These are phyloP conservation scores for Fistulifera solaris DNA, from an alignment of 108 stramenopile species.

Conservation along the genomic window DNA sequence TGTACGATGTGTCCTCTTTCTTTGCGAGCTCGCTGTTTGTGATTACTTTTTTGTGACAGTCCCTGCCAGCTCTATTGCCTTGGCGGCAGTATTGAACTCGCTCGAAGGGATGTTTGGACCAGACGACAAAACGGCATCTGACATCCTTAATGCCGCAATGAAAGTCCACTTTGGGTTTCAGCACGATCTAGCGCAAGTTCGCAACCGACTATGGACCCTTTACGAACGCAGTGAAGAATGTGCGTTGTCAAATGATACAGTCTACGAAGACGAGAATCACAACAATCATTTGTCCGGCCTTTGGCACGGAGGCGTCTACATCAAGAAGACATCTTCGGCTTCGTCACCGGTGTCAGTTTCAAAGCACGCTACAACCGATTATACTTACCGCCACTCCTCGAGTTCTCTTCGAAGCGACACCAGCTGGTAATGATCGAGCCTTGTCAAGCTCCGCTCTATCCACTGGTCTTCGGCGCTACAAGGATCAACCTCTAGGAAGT, in stretches of 20 bases:
- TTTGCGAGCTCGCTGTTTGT: constrained; percentile 48
- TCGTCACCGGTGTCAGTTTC: constrained; percentile 12
- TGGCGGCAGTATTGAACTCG: constrained; percentile 63
- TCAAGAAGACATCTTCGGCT: constrained; percentile 11
- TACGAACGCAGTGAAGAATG: constrained; percentile 62
- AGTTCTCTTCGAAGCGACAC: constrained; percentile 2
- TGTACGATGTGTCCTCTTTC: constrained; percentile 51
- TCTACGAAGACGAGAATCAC: not conserved
- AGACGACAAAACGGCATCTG: constrained; percentile 17
- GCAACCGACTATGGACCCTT: constrained; percentile 48
- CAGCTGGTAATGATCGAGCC: constrained; percentile 7
- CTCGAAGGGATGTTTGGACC: constrained; percentile 60
- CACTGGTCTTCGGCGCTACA: no score
- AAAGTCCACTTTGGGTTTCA: constrained; percentile 10
- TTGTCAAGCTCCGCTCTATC: no score
- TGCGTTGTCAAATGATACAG: constrained; percentile 29
- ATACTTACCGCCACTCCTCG: not conserved
- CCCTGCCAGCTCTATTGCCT: constrained; percentile 33
- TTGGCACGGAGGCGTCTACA: constrained; percentile 3
- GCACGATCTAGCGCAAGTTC: constrained; percentile 27
- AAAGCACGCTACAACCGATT: constrained; percentile 1
- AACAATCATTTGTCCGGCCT: not conserved
- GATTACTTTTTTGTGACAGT: constrained; percentile 52
- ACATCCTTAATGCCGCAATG: constrained; percentile 13
- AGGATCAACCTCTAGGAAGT: no score